Conservation (phyloP, 2,329 filamentous ascomycete genomes). For the Keithomyces neogunnii region DNA sequence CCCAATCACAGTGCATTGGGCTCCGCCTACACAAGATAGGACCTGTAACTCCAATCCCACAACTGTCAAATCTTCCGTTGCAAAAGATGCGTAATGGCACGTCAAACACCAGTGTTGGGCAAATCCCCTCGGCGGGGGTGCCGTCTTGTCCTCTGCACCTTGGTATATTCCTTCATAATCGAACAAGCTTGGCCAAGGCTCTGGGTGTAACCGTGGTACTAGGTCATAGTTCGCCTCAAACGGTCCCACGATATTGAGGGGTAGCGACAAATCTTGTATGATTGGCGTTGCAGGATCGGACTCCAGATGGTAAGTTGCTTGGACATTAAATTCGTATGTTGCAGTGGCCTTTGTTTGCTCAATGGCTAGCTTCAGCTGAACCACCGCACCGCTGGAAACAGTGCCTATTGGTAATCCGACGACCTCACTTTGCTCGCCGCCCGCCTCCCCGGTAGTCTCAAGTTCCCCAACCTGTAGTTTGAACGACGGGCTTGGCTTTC, state of each 20-base stretch:
- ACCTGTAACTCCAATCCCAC: slow-evolving; percentile 54
- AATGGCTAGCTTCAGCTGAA: slow-evolving; percentile 38
- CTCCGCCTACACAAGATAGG: slow-evolving; percentile 51
- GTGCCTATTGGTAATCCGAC: slow-evolving; percentile 34
- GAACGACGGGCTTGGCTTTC: slow-evolving; percentile 42
- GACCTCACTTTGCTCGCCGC: slow-evolving; percentile 33
- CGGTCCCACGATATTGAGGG: slow-evolving; percentile 67
- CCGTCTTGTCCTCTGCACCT: slow-evolving; percentile 16
- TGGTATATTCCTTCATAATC: slow-evolving; percentile 42
- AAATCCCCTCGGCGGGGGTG: slow-evolving; percentile 44
- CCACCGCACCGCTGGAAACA: slow-evolving; percentile 37
- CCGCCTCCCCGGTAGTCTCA: slow-evolving; percentile 21
- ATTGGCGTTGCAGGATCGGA: slow-evolving; percentile 77
- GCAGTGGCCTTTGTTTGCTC: slow-evolving; percentile 41
- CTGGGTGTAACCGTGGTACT: slow-evolving; percentile 65
- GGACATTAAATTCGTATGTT: slow-evolving; percentile 61
- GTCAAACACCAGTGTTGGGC: slow-evolving; percentile 74
- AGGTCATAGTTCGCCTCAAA: slow-evolving; percentile 93
- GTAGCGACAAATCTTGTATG: slow-evolving; percentile 60
- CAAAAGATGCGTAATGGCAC: slow-evolving; percentile 69
- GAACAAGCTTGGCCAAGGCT: slow-evolving; percentile 85
- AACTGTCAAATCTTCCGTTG: slow-evolving; percentile 59
- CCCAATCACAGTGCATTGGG: slow-evolving; percentile 44
- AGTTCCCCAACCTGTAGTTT: slow-evolving; percentile 29
- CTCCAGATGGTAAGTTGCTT: slow-evolving; percentile 67